Base-by-base conservation (phyloP, 352 stramenopile genomes). In the Globisporangium okanoganense region DNA sequence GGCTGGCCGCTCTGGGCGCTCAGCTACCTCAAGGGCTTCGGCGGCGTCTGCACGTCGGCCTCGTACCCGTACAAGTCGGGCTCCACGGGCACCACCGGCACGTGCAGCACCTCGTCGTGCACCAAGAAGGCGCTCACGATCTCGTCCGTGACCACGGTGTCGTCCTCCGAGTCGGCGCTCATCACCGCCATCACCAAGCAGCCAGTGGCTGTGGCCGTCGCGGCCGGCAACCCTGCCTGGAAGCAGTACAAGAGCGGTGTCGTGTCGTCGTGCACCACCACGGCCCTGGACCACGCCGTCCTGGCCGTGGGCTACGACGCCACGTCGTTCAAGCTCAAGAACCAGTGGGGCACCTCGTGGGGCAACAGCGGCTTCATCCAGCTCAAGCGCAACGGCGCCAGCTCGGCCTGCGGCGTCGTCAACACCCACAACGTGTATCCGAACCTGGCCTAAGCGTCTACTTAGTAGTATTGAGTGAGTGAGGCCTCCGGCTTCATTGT, bases 171-270 rank as follows among this genome's bases (percentile, higher is more conserved):
- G 43, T 75, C 69, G 2, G 87, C 79, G 0, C 71, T 99, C 2
- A 59, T 96, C 29, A 59, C 82, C 24, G 96, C 97, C 27, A 65
- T 99, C 41, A 78, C 78, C 24, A 75, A 90, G 50, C 93, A 90
- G 59, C 97, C 97, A 0, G 96, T 99, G 14, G 90, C 87, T 12
- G 89, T 99, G 22, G 96, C 90, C 4, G 97, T 99, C 45, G 90
- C 98, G 35, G 97, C 96, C 0, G 90, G 96, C 67, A 95, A 98
- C 72, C 82, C 80, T 56, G 90, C 85, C 27, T 99, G 98, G 81
- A 98, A 99, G 84, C 97, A 99, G 67, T 99, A 99, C 94, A 94
- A 86, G 51, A 63, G 75, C 29, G 97, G 97, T 33, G 91, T 99
- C 1, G 72, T 98, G 56, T 74, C 72, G 25, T 77, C 66, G 10